Evolutionary conservation across 2,329 filamentous ascomycete species (phyloP).

Genomic region (Phoma sp.): DNA sequence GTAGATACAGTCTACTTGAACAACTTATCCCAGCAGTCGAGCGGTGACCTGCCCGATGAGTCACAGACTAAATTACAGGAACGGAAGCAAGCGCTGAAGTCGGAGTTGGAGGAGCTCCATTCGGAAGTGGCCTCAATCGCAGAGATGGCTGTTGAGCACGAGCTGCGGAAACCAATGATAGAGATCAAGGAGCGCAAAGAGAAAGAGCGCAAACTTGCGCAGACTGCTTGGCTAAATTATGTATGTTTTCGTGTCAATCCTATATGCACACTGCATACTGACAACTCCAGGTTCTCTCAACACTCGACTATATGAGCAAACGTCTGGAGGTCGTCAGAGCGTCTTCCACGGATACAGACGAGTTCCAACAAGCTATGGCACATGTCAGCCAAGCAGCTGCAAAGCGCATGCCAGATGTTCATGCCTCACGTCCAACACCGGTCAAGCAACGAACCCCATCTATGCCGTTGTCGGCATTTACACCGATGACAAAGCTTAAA

Average conservation of each 20-base stretch:
- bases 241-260: conserved; percentile 28
- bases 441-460: conserved; percentile 32
- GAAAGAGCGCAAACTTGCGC: conserved; percentile 42
- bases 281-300: conserved; percentile 42
- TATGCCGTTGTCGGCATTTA: conserved; percentile 32
- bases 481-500: conserved; percentile 38
- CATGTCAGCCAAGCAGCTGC: conserved; percentile 34
- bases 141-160: conserved; percentile 73
- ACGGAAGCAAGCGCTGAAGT: conserved; percentile 61
- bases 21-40: conserved; percentile 20
- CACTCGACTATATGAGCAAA: conserved; percentile 51
- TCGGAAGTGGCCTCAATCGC: conserved; percentile 72
- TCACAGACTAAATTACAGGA: conserved; percentile 54
- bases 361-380: conserved; percentile 41
- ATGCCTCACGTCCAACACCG: conserved; percentile 22
- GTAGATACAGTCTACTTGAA: conserved; percentile 63
- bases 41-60: conserved; percentile 14
- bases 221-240: conserved; percentile 52
- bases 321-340: conserved; percentile 38
- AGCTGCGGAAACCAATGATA: conserved; percentile 67
- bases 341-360: conserved; percentile 33
- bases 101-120: conserved; percentile 72
- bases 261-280: background rate
- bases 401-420: conserved; percentile 31
- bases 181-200: conserved; percentile 46